Evolutionary conservation across 2,329 filamentous ascomycete genomes (phyloP).

Genomic region (Eurotiales sp.): DNA sequence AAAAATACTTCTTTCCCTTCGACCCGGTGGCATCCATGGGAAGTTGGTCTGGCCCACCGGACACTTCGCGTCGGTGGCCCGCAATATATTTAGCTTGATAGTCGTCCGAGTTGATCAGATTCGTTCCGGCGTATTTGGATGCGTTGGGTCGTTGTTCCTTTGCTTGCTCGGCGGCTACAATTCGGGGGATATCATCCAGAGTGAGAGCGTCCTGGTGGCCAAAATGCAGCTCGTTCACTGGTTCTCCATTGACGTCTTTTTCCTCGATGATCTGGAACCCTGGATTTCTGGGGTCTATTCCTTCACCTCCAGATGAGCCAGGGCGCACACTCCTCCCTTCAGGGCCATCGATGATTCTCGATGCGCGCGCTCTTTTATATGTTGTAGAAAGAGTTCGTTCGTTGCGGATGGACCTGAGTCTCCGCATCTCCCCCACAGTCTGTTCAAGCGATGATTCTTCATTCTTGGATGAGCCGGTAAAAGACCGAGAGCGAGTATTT

Average conservation of each 20-base stretch:
- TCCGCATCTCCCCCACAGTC: conserved; percentile 90
- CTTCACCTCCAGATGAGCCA: conserved; percentile 65
- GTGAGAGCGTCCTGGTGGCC: conserved; percentile 88
- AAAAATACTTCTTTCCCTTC: conserved; percentile 79
- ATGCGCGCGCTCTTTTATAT: conserved; percentile 83
- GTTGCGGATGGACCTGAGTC: conserved; percentile 85
- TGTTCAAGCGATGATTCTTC: conserved; percentile 78
- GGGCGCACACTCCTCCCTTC: conserved; percentile 65
- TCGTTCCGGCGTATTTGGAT: conserved; percentile 70
- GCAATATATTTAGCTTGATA: conserved; percentile 64
- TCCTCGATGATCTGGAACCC: conserved; percentile 80
- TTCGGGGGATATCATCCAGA: conserved; percentile 90
- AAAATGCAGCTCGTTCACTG: conserved; percentile 76
- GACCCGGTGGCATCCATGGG: conserved; percentile 53
- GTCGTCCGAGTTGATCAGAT: conserved; percentile 57
- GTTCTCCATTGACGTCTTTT: conserved; percentile 63
- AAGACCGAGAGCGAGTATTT: conserved; percentile 66
- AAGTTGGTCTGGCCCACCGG: conserved; percentile 48
- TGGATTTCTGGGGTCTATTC: conserved; percentile 49
- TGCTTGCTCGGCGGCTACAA: conserved; percentile 92
- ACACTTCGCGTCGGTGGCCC: conserved; percentile 66
- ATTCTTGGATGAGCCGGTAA: conserved; percentile 60
- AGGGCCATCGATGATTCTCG: conserved; percentile 86
- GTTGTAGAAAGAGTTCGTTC: conserved; percentile 93
- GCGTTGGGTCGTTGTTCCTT: conserved; percentile 81